Base-by-base conservation (phyloP, 768 basidiomycete species). In the Mrakia gelida region DNA sequence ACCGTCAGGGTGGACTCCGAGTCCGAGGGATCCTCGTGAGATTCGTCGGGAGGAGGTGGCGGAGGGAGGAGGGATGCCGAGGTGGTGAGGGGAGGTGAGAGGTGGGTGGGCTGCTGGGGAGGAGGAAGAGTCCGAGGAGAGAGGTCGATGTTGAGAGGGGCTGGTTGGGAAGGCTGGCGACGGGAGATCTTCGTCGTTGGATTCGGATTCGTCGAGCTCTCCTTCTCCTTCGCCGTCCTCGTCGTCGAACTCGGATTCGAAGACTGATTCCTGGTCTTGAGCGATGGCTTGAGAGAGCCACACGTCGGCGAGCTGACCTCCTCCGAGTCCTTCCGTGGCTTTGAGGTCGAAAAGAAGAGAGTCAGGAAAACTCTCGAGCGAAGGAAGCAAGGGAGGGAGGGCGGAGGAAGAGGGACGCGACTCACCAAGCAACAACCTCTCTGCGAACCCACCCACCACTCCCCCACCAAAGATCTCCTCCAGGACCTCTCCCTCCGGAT, bases 201-300 rank as follows among this genome's bases (percentile, higher is more conserved):
- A 61, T 23, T 61, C 74, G 65, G 30, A 21, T 41, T 75, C 73
- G 26, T 43, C 52, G 59, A 34, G 75, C 65, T 80, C 81, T n/a
- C 80, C 81, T n/a, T 86, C 85, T 5, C 85, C 85, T 2, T 81
- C 84, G 16, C 80, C 83, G 6, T 82, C 84, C 2, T 81, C 63
- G 11, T 86, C 85, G 76, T 90, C 90, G 16, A 85, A 86, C 81
- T 92, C 85, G 2, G 61, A 63, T 10, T 85, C 84, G 62, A 85
- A 85, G 2, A 85, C 84, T 2, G 78, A 79, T 62, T 83, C 83
- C 9, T 82, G 92, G 82, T 96, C 95, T 43, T 91, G 93, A 79
- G 96, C 97, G 86, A 96, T 93, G 9, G 96, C 97, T 28, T 95
- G 92, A 7, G 94, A 94, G 73, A 98, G 93, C 97, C 97, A 99